Conservation (phyloP, 331 rosid genomes). For the Acacia concinna region DNA sequence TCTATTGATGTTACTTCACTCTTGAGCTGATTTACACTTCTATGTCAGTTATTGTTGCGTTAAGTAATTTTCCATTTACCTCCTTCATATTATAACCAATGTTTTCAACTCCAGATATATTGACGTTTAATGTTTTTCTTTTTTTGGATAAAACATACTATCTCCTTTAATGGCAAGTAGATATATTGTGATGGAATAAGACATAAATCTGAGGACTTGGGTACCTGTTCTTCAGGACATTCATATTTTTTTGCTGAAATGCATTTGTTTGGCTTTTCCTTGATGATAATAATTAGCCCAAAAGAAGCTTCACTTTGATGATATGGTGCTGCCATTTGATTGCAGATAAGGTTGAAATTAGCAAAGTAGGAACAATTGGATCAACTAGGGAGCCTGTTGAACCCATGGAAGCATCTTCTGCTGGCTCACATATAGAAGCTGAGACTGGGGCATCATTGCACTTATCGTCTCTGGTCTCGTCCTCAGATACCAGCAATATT, state of each 20-base stretch:
- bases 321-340: constrained; percentile 38
- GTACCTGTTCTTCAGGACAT: constrained; percentile 4
- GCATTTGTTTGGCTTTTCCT: constrained; percentile 21
- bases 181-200: neutral
- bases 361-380: constrained; percentile 31
- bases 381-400: constrained; percentile 24
- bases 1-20: constrained; percentile 23
- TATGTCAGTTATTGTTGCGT: constrained; percentile 15
- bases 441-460: constrained; percentile 31
- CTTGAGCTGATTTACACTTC: neutral
- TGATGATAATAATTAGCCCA: constrained; percentile 21
- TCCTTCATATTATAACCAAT: constrained; percentile 12
- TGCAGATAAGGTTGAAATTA: constrained; percentile 53
- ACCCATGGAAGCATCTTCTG: constrained; percentile 33
- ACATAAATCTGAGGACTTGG: constrained; percentile 18
- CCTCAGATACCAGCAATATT: constrained; percentile 27
- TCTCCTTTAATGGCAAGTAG: constrained; percentile 3
- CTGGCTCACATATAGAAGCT: constrained; percentile 32
- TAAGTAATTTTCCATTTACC: constrained; percentile 18
- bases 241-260: constrained; percentile 13
- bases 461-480: constrained; percentile 29
- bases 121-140: neutral
- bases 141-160: neutral
- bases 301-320: constrained; percentile 20
- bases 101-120: constrained; percentile 23